Evolutionary conservation across 768 basidiomycete species (phyloP).

Genomic region (Mrakia frigida): DNA sequence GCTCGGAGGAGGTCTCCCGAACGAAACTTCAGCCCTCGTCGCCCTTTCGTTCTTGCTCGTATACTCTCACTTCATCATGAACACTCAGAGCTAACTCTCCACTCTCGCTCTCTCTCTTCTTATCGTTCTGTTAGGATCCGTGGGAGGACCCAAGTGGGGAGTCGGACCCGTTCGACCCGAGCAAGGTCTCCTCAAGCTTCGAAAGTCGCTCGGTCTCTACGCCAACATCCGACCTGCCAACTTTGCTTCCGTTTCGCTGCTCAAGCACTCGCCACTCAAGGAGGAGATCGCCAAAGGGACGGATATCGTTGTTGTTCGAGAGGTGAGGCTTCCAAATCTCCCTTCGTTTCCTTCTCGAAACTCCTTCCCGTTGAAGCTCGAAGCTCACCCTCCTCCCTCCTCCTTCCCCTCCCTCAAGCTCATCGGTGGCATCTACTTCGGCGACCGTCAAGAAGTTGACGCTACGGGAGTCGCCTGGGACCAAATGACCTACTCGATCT

Average conservation of each 20-base stretch:
- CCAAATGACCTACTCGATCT: slow-evolving; percentile 83
- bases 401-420: slow-evolving; percentile 7
- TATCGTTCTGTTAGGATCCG: slow-evolving; percentile 61
- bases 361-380: neutral
- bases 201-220: slow-evolving; percentile 90
- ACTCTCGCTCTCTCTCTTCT: neutral
- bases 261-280: slow-evolving; percentile 82
- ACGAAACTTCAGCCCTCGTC: too few species aligned
- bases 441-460: slow-evolving; percentile 80
- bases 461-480: slow-evolving; percentile 71
- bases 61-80: neutral
- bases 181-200: slow-evolving; percentile 75
- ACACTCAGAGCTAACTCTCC: neutral
- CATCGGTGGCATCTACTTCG: slow-evolving; percentile 58
- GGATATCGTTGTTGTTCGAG: slow-evolving; percentile 88
- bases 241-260: slow-evolving; percentile 84
- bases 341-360: neutral
- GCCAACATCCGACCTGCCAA: slow-evolving; percentile 97
- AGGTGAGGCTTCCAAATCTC: slow-evolving; percentile 50
- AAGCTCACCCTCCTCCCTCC: neutral
- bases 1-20: neutral
- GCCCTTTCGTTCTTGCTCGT: too few species aligned
- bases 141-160: slow-evolving; percentile 99
- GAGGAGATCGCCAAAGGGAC: slow-evolving; percentile 68
- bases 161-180: slow-evolving; percentile 87